Conservation (phyloP, 257 asterid species). For the Orobanche coerulescens region DNA sequence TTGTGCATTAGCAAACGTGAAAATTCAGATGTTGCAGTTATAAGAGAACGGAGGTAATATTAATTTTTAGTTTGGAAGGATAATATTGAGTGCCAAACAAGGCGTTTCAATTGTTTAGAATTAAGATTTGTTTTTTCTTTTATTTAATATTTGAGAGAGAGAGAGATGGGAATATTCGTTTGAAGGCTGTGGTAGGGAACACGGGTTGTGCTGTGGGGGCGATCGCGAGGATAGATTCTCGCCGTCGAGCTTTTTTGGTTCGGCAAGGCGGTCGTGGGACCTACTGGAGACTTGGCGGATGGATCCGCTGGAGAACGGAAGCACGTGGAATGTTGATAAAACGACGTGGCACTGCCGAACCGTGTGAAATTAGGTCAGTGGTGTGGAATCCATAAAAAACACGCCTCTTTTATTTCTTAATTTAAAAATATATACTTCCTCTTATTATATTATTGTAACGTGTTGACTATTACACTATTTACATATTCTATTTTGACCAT, state of each 20-base stretch:
- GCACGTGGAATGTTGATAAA: not conserved
- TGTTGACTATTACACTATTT: no score
- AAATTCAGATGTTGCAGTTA: no score
- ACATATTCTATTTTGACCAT: no score
- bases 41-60: no score
- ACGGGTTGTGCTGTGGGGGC: not conserved
- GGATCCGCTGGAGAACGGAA: not conserved
- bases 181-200: constrained; percentile 12
- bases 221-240: constrained; percentile 1
- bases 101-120: not conserved
- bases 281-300: not conserved
- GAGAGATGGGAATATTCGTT: constrained; percentile 12
- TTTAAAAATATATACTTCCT: no score
- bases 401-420: not conserved
- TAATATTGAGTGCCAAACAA: constrained; percentile 2
- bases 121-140: not conserved
- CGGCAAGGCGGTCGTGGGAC: not conserved
- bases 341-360: constrained; percentile 15
- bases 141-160: not conserved
- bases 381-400: no score
- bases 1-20: no score
- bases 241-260: not conserved
- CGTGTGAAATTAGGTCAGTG: not conserved
- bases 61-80: not conserved
- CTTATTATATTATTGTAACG: no score